Percentiles rank a stretch among this genome's conserved stretches.
These are phyloP conservation scores for Candida pseudofarinosa DNA, from an alignment of 805 yeast genomes.

Conservation along the genomic window DNA sequence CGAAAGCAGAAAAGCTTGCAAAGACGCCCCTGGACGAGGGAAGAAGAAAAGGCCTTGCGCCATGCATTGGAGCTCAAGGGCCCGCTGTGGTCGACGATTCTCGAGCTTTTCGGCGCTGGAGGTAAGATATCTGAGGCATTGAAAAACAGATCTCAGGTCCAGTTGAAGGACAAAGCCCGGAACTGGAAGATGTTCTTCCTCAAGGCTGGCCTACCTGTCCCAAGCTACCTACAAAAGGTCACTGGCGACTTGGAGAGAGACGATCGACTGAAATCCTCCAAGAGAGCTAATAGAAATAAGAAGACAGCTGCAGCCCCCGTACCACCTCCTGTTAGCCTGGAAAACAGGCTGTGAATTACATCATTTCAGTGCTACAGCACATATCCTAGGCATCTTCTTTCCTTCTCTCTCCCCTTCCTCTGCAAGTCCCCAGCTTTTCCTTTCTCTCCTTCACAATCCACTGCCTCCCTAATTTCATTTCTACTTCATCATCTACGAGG, in stretches of 20 bases:
- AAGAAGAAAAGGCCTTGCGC: constrained; percentile 80
- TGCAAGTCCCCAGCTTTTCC: neutral
- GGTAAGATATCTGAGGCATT: constrained; percentile 80
- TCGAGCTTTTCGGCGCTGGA: constrained; percentile 91
- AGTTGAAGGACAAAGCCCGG: constrained; percentile 92
- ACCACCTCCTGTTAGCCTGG: constrained; percentile 15
- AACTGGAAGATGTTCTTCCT: constrained; percentile 89
- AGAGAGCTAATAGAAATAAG: constrained; percentile 22
- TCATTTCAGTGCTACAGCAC: neutral
- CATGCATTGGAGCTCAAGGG: constrained; percentile 81
- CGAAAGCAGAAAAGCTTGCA: constrained; percentile 23
- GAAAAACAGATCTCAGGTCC: constrained; percentile 86
- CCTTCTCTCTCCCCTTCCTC: too few species aligned
- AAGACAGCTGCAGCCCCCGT: constrained; percentile 41
- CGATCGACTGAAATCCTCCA: constrained; percentile 36
- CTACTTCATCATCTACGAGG: neutral
- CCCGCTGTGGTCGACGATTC: constrained; percentile 89
- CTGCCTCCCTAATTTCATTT: too few species aligned
- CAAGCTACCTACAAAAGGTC: constrained; percentile 73
- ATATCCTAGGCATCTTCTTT: too few species aligned
- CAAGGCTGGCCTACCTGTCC: constrained; percentile 71
- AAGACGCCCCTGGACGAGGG: constrained; percentile 79
- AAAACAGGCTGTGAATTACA: neutral
- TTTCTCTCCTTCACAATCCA: neutral
- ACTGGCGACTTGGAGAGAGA: constrained; percentile 78